phyloP scores from a whole-genome alignment of 805 yeast genomes.

The Wickerhamia fluorescens region DNA sequence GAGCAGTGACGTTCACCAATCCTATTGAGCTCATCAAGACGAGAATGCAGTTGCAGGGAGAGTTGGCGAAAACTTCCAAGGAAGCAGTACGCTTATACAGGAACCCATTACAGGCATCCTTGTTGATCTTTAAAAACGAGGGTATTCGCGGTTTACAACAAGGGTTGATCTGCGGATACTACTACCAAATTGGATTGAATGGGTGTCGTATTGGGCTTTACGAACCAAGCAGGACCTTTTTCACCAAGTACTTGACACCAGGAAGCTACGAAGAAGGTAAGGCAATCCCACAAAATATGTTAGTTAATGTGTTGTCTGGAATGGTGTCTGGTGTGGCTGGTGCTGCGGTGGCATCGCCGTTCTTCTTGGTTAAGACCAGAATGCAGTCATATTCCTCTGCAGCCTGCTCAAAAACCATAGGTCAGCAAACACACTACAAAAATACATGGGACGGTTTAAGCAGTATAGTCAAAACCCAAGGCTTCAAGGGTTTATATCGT shows the following conservation, averaged over 20 bases:
- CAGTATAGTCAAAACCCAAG: conserved; percentile 59
- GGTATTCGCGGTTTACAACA: conserved; percentile 86
- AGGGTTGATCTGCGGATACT: conserved; percentile 83
- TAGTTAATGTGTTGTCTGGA: conserved; percentile 73
- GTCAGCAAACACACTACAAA: conserved; percentile 87
- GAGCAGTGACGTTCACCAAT: conserved; percentile 94
- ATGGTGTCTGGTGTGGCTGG: conserved; percentile 83
- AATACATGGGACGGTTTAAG: conserved; percentile 62
- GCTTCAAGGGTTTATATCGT: conserved; percentile 70
- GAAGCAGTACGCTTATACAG: conserved; percentile 52
- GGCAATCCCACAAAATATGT: conserved; percentile 29
- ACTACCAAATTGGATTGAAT: conserved; percentile 84
- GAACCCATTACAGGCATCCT: conserved; percentile 82
- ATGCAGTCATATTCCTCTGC: conserved; percentile 84
- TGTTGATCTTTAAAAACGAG: conserved; percentile 65
- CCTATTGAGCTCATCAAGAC: conserved; percentile 94
- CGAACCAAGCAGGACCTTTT: conserved; percentile 68
- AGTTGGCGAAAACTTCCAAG: conserved; percentile 49
- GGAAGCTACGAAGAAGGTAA: conserved; percentile 35
- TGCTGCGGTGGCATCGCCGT: conserved; percentile 84
- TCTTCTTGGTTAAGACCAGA: conserved; percentile 88
- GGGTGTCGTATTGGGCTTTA: conserved; percentile 94
- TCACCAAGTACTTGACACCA: conserved; percentile 53
- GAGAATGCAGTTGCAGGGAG: conserved; percentile 96
- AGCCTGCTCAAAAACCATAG: conserved; percentile 42